phyloP scores from a whole-genome alignment of 441 rosid species.

The Hura crepitans region DNA sequence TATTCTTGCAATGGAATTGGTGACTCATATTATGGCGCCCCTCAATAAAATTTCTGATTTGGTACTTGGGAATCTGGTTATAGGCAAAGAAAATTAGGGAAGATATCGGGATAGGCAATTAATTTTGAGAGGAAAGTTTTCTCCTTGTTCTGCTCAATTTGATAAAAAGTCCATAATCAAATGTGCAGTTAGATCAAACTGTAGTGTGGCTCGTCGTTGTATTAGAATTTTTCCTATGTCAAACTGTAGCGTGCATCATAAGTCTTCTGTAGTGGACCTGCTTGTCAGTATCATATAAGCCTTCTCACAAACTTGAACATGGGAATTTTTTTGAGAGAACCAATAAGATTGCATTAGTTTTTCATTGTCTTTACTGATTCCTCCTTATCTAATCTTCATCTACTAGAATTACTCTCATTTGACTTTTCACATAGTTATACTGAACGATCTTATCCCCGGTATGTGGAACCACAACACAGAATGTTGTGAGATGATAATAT shows the following conservation, averaged over 20 bases:
- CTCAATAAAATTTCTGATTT: too few relatives aligned
- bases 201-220: not conserved
- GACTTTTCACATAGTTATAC: not conserved
- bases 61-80: too few relatives aligned
- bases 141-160: not conserved
- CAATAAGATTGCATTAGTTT: not conserved
- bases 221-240: too few relatives aligned
- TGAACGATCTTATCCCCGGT: not conserved
- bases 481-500: not conserved
- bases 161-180: not conserved
- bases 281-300: not conserved
- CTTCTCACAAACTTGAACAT: not conserved
- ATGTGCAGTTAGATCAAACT: too few relatives aligned
- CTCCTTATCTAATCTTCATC: not conserved
- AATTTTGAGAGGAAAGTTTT: not conserved
- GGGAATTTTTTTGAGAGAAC: not conserved
- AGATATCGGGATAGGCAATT: not conserved
- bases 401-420: not conserved
- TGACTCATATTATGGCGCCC: too few relatives aligned
- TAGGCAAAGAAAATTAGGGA: too few relatives aligned
- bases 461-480: not conserved
- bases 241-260: too few relatives aligned
- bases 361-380: not conserved
- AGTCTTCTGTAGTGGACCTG: not conserved
- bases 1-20: too few relatives aligned